These are phyloP conservation scores for Nicotiana tomentosiformis DNA, from an alignment of 257 asterid species.

Conservation along the genomic window DNA sequence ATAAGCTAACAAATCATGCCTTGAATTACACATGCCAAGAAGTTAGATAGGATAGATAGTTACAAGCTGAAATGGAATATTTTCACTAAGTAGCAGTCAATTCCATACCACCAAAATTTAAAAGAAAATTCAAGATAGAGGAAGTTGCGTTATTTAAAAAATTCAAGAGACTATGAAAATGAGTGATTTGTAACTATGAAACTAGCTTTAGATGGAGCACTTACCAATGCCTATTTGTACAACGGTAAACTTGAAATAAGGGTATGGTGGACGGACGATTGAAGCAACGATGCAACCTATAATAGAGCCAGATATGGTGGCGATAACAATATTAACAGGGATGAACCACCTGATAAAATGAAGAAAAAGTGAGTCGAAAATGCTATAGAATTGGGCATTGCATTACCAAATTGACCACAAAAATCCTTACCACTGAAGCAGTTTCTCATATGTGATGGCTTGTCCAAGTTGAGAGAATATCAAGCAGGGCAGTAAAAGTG, in stretches of 20 bases:
- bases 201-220: not conserved
- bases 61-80: not conserved
- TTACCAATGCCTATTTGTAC: conserved; percentile 92
- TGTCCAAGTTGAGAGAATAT: conserved; percentile 95
- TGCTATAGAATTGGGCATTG: not conserved
- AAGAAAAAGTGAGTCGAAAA: not conserved
- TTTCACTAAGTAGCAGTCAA: not conserved
- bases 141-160: not conserved
- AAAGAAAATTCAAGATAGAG: not conserved
- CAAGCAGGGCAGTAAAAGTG: conserved; percentile 94
- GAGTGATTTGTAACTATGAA: not conserved
- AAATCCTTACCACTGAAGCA: conserved; percentile 64
- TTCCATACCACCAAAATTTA: not conserved
- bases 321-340: conserved; percentile 78
- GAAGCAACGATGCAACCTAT: conserved; percentile 74
- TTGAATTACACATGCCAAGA: not conserved
- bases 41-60: not conserved
- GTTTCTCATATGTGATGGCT: conserved; percentile 68
- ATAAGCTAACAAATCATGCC: not conserved
- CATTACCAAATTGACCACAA: not conserved
- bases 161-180: not conserved
- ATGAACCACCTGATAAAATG: conserved; percentile 88
- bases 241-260: conserved; percentile 82
- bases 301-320: conserved; percentile 80
- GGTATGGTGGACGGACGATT: conserved; percentile 75